A percentile compares a stretch with the other conserved stretches of the same genome.
These are phyloP conservation scores for Rhynchospora pubera DNA, from an alignment of 176 grass and related monocot species.

Conservation along the genomic window DNA sequence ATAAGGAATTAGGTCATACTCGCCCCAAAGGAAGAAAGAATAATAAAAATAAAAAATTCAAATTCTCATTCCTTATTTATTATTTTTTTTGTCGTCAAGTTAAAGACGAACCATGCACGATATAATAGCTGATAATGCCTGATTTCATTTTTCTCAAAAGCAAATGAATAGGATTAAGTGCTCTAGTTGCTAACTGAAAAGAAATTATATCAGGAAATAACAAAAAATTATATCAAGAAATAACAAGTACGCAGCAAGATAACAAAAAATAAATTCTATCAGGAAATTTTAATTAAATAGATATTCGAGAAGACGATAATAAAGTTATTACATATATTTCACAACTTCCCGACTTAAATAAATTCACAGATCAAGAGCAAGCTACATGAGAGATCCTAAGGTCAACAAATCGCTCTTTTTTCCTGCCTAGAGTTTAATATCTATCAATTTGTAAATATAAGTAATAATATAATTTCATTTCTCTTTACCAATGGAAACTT, in stretches of 20 bases:
- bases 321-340: constrained; percentile 9
- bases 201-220: background rate
- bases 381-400: background rate
- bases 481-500: background rate
- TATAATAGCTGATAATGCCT: no score
- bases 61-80: no score
- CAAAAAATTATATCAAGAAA: no score
- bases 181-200: no score
- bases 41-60: no score
- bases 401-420: background rate
- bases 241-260: background rate
- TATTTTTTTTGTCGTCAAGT: no score
- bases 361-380: background rate
- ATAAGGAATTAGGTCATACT: no score
- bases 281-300: background rate
- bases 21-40: no score
- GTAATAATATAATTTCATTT: background rate
- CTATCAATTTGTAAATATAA: background rate
- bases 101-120: no score
- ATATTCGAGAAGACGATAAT: background rate
- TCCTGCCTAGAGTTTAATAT: background rate
- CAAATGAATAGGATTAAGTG: no score
- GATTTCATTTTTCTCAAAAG: no score
- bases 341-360: background rate
- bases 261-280: background rate